Base-by-base conservation (phyloP, 495 filamentous ascomycete genomes). In the Penicillium flavigenum region DNA sequence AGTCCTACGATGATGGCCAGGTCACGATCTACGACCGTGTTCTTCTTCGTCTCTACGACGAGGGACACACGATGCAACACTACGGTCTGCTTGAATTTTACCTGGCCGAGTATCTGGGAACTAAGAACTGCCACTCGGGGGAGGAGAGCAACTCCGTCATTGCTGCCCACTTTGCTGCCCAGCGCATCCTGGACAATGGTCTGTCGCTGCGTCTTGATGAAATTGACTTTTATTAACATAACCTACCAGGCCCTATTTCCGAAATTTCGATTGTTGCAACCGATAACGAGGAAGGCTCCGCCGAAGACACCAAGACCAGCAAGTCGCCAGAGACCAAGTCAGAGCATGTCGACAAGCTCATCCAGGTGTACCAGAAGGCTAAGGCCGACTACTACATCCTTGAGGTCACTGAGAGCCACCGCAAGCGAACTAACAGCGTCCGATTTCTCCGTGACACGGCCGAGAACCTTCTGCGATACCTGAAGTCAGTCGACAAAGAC, bases 381-480 rank as follows among this genome's bases (percentile, higher is more conserved):
- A 75, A 72, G 32, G 59, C 68, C 4, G 72, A 79, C 4, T 78
- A 74, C 58, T 70, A 71, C 51, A 49, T 41, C 17, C 46, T 57
- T 27, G 50, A 48, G 6, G 62, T 61, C 4, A 54, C 47, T 5
- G 45, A 63, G 3, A 54, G 22, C 32, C 61, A 69, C 14, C 62
- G 63, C n/a, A 58, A 63, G 3, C 51, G 49, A 20, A 68, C 70
- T 22, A 64, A 52, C 31, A 67, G 66, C 10, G 73, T 75, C n/a
- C 71, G 72, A 8, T 81, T 79, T 47, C 72, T 81, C 19, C 77
- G 78, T 3, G 79, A 81, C 57, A 79, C 75, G 9, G 73, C 74
- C 4, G 79, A 80, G 51, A 81, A 81, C 56, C 62, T 70, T 0
- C 56, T 78, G 11, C 63, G 53, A 3, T 75, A 78, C 43, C 61